Conservation (phyloP, 768 basidiomycete genomes). For the Amanita pseudoporphyria region DNA sequence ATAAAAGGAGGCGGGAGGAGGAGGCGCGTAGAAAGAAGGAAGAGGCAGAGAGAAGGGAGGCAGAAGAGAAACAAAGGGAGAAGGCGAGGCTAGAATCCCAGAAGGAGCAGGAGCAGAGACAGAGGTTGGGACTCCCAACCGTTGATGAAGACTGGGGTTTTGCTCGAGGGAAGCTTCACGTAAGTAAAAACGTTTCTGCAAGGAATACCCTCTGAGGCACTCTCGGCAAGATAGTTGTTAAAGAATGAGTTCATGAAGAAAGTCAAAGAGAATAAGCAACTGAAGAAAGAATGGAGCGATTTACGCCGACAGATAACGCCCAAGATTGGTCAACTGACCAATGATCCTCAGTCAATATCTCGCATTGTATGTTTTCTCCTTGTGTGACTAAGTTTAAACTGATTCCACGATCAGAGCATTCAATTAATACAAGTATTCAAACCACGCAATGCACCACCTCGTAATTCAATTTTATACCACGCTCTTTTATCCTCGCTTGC, state of each 20-base stretch:
- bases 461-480: slow-evolving; percentile 42
- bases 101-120: slow-evolving; percentile 28
- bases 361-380: slow-evolving; percentile 45
- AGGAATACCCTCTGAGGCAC: slow-evolving; percentile 6
- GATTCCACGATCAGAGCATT: slow-evolving; percentile 20
- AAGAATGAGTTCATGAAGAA: slow-evolving; percentile 55
- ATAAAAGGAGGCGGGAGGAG: slow-evolving; percentile 32
- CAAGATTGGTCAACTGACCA: slow-evolving; percentile 82
- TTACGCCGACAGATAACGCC: slow-evolving; percentile 74
- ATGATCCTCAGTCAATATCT: slow-evolving; percentile 48
- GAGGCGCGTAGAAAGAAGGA: slow-evolving; percentile 31
- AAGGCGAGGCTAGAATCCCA: slow-evolving; percentile 27
- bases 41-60: slow-evolving; percentile 25
- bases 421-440: slow-evolving; percentile 28
- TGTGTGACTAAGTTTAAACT: neutral
- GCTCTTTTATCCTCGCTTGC: slow-evolving; percentile 82
- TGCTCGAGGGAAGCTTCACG: slow-evolving; percentile 45
- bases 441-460: slow-evolving; percentile 20
- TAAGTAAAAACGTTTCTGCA: slow-evolving; percentile 18
- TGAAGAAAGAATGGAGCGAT: slow-evolving; percentile 55
- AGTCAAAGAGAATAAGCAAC: slow-evolving; percentile 48
- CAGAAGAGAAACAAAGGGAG: slow-evolving; percentile 24
- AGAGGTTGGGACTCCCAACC: slow-evolving; percentile 39
- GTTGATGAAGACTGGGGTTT: slow-evolving; percentile 57
- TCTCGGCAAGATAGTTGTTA: slow-evolving; percentile 31